Base-by-base conservation (phyloP, 352 stramenopile species). In the Halophytophthora batemanensis region DNA sequence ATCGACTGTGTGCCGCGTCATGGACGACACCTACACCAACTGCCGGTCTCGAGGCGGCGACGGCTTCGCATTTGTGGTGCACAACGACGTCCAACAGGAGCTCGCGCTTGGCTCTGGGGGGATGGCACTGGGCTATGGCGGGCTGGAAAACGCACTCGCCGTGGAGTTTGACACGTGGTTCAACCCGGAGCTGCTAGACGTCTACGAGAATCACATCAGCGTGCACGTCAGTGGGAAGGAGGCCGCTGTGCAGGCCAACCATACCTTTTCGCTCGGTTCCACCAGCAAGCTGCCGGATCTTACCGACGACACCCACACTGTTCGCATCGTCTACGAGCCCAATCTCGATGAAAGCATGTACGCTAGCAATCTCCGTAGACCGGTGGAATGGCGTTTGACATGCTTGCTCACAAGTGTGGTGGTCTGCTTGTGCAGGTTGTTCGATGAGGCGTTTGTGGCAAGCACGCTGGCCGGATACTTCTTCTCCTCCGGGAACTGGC, bases 81-180 rank as follows among this genome's bases (percentile, higher is more conserved):
- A 98, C 28, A 91, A 90, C 42, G 71, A 91, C 40, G 37, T 56
- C 3, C 63, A 71, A 28, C 42, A 70, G 15, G 61, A 70, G 18
- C 64, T 83, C 22, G 76, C 72, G 10, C 47, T 97, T 5, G 91
- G 91, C 3, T 47, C 49, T 2, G 71, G 72, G 1, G 88, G 90
- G 19, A 77, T 77, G 61, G 74, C 77, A 5, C 61, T 98, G 11
- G 93, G 93, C 2, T 98, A 97, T 47, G 86, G 71, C 2, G 87
- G 87, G 3, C 71, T 98, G 25, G 44, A 48, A n/a, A 93, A 97
- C 49, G 67, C 79, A 11, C 48, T 98, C 1, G 90, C 69, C 3
- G 56, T 98, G 14, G 92, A 98, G 56, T 97, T 98, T 47, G 91
- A 98, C 60, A 97, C 88, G 11, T 96, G 82, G 74, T 96, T 86